Percentiles rank a stretch among this genome's conserved stretches.
Conservation (phyloP, 768 basidiomycete genomes). For the Rubroboletus satanas region DNA sequence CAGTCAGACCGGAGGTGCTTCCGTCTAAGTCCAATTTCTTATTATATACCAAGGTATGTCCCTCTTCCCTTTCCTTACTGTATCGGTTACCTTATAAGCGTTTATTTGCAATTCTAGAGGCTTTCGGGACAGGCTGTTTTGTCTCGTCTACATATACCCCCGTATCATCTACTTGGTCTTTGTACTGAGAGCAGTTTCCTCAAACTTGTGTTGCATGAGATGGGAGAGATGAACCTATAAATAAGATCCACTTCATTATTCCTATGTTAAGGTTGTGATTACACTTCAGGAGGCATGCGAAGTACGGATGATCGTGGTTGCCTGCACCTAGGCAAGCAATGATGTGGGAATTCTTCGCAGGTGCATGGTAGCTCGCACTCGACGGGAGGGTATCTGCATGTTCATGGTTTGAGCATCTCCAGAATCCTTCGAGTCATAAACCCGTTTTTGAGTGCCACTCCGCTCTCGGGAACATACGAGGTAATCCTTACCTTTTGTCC, state of each 20-base stretch:
- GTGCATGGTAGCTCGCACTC: not conserved
- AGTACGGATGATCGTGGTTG: not conserved
- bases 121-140: too few species aligned
- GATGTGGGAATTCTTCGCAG: not conserved
- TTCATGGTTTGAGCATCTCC: not conserved
- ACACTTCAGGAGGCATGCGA: not conserved
- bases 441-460: not conserved
- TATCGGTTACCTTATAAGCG: not conserved
- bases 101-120: not conserved
- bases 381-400: not conserved
- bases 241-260: not conserved
- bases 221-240: not conserved
- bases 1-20: not conserved
- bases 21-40: not conserved
- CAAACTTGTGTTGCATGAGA: not conserved
- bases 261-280: not conserved
- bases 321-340: not conserved
- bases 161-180: not conserved
- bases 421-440: not conserved
- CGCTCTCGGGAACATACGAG: not conserved
- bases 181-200: not conserved
- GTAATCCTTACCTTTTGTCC: constrained; percentile 1
- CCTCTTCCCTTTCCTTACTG: too few species aligned
- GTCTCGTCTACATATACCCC: not conserved
- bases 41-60: not conserved